Evolutionary conservation across 768 basidiomycete species (phyloP).

Genomic region (Russula sp.): DNA sequence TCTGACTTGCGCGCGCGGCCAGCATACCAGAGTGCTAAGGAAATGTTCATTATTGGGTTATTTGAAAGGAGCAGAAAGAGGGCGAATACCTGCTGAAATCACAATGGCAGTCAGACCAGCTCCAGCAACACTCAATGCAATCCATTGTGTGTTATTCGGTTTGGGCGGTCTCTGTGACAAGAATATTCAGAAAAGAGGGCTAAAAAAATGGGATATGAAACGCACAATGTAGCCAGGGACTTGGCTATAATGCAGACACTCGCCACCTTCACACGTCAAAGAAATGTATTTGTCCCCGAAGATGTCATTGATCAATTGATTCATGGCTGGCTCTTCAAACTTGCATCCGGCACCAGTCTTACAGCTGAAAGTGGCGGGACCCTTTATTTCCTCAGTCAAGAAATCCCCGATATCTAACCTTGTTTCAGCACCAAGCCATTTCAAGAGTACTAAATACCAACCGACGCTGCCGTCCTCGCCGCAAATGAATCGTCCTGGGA

Average conservation of each 20-base stretch:
- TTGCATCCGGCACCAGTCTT: constrained; percentile 66
- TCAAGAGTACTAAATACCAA: constrained; percentile 42
- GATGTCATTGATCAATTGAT: constrained; percentile 86
- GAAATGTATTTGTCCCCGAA: constrained; percentile 93
- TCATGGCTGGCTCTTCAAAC: constrained; percentile 98
- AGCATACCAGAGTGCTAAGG: constrained; percentile 85
- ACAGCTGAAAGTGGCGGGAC: constrained; percentile 87
- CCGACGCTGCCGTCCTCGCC: constrained; percentile 93
- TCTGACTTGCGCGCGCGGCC: constrained; percentile 70
- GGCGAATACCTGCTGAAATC: constrained; percentile 53
- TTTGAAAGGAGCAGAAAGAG: neutral
- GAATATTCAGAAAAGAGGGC: neutral
- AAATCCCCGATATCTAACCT: constrained; percentile 88
- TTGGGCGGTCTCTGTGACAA: constrained; percentile 61
- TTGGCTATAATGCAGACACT: constrained; percentile 90
- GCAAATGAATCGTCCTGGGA: constrained; percentile 93
- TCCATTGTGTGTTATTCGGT: constrained; percentile 78
- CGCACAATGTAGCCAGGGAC: constrained; percentile 88
- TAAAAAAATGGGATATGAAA: neutral
- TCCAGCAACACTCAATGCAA: constrained; percentile 79
- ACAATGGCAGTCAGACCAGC: constrained; percentile 73
- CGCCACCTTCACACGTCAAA: constrained; percentile 81
- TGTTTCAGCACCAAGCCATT: neutral
- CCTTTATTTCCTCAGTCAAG: constrained; percentile 81
- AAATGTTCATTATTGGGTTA: constrained; percentile 5